phyloP scores from a whole-genome alignment of 139 green algal species.

The Desmodesmus armatus region DNA sequence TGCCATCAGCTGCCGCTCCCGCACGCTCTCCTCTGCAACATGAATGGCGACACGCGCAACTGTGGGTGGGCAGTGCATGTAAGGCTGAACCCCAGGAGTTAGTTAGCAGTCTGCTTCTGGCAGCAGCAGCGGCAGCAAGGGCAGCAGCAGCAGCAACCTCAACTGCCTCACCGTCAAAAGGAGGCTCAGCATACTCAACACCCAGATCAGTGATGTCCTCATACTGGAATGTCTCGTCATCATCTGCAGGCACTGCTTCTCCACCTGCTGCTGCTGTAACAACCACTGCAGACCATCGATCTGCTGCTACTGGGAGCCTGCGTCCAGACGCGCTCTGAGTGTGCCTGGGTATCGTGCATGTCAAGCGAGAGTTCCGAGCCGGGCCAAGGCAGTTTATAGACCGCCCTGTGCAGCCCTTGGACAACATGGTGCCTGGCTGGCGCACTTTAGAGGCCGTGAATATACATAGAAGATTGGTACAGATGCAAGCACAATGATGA shows the following conservation, averaged over 20 bases:
- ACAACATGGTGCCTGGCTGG: too few species aligned
- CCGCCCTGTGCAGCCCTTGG: too few species aligned
- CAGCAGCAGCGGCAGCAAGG: not conserved
- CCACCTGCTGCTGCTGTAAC: conserved; percentile 9
- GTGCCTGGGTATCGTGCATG: too few species aligned
- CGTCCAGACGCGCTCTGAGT: too few species aligned
- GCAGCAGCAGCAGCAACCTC: not conserved
- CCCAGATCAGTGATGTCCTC: too few species aligned
- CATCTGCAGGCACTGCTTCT: not conserved
- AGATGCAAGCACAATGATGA: too few species aligned
- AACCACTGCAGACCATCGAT: too few species aligned
- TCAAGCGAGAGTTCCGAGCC: too few species aligned
- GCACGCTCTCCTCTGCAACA: conserved; percentile 1
- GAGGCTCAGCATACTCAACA: not conserved
- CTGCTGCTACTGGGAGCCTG: not conserved
- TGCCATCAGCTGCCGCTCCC: not conserved
- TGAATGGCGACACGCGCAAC: too few species aligned
- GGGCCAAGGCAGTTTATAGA: too few species aligned
- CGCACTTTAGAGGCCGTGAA: too few species aligned
- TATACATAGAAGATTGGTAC: too few species aligned
- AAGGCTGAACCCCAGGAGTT: not conserved
- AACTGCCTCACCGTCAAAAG: conserved; percentile 2
- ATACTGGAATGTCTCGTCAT: not conserved
- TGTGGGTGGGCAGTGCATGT: not conserved
- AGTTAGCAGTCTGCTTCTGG: not conserved